Conservation (phyloP, 148 eudicot species). For the Vaccinium macrocarpon region DNA sequence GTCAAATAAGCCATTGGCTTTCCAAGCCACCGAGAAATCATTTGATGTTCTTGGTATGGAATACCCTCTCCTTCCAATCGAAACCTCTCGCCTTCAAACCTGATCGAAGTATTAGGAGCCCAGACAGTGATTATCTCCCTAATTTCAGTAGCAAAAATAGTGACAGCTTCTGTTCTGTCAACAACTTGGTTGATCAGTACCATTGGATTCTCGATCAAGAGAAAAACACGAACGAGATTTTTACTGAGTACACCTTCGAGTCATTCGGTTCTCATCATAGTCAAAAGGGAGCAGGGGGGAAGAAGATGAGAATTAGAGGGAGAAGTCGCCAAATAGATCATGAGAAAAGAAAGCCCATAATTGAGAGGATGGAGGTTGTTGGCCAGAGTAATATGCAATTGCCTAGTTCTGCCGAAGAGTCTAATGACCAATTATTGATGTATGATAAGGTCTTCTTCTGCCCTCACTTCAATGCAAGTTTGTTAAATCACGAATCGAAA, state of each 20-base stretch:
- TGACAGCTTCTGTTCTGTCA: slow-evolving; percentile 10
- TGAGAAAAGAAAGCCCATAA: slow-evolving; percentile 35
- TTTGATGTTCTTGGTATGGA: slow-evolving; percentile 42
- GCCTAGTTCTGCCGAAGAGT: slow-evolving; percentile 33
- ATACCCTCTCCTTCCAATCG: slow-evolving; percentile 18
- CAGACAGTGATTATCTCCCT: slow-evolving; percentile 12
- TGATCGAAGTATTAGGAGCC: slow-evolving; percentile 1
- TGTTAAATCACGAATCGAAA: too few species aligned
- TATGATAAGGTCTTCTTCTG: slow-evolving; percentile 43
- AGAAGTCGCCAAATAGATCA: slow-evolving; percentile 13
- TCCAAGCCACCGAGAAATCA: slow-evolving; percentile 59
- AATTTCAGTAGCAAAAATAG: not conserved
- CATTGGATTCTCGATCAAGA: slow-evolving; percentile 11
- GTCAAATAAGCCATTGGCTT: slow-evolving; percentile 45
- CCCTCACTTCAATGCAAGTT: not conserved
- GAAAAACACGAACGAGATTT: not conserved
- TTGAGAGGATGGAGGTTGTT: slow-evolving; percentile 36
- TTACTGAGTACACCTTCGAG: not conserved
- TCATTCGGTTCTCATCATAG: slow-evolving; percentile 26
- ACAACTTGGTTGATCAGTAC: not conserved
- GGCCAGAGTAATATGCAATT: slow-evolving; percentile 34
- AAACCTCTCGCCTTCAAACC: not conserved
- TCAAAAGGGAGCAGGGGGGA: slow-evolving; percentile 12
- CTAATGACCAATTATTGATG: slow-evolving; percentile 32
- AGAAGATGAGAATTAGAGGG: not conserved